Evolutionary conservation across 2,329 filamentous ascomycete species (phyloP).

Genomic region (Phyllosticta citrichinensis): DNA sequence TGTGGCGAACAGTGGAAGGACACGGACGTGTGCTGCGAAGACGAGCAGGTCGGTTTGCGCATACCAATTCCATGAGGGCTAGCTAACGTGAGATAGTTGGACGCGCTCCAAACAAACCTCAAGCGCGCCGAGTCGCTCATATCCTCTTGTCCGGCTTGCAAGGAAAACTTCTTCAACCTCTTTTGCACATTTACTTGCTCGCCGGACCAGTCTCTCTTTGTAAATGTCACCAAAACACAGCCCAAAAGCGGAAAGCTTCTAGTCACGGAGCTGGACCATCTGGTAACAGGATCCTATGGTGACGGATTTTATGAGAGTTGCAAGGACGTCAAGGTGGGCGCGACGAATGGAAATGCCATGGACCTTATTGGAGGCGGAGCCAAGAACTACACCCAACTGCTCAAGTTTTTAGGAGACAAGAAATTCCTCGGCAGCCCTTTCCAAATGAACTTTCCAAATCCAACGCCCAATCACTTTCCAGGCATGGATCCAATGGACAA

Average conservation of each 20-base stretch:
- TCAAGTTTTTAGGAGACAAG: constrained; percentile 90
- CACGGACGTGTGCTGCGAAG: constrained; percentile 73
- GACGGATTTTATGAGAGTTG: constrained; percentile 90
- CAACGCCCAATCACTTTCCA: constrained; percentile 47
- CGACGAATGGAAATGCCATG: constrained; percentile 88
- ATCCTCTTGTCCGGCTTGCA: constrained; percentile 89
- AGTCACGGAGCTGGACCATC: constrained; percentile 85
- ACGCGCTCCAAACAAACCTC: constrained; percentile 71
- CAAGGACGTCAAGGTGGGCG: constrained; percentile 97
- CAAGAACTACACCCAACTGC: constrained; percentile 74
- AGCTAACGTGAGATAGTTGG: constrained; percentile 45
- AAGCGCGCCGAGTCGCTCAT: constrained; percentile 82
- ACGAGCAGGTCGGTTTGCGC: constrained; percentile 54
- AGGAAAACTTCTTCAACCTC: constrained; percentile 95
- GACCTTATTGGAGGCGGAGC: constrained; percentile 92
- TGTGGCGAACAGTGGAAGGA: constrained; percentile 82
- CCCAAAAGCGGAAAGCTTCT: constrained; percentile 51
- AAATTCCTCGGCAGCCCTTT: constrained; percentile 88
- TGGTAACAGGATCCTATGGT: constrained; percentile 76
- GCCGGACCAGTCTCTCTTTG: constrained; percentile 86
- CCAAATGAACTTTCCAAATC: constrained; percentile 84
- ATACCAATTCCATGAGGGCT: neutral
- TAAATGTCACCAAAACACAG: constrained; percentile 76
- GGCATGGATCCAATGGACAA: constrained; percentile 65
- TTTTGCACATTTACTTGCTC: constrained; percentile 99